These are phyloP conservation scores for Boletales sp. DNA, from an alignment of 768 basidiomycete species.

Conservation along the genomic window DNA sequence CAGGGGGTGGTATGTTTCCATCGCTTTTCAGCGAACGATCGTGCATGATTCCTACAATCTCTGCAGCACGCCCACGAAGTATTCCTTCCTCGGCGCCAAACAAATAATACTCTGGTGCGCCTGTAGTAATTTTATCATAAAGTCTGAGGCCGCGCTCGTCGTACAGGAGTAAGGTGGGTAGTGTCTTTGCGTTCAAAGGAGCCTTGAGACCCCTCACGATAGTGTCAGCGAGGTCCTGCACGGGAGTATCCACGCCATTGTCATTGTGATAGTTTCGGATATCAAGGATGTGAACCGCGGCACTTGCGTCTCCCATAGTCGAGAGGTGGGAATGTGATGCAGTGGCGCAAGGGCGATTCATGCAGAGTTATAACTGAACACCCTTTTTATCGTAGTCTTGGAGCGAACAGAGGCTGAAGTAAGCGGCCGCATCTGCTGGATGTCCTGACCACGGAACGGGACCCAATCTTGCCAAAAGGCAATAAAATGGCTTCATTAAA, in stretches of 20 bases:
- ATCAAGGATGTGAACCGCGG: conserved; percentile 19
- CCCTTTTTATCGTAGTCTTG: background rate
- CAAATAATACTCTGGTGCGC: conserved; percentile 82
- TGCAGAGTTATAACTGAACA: no score
- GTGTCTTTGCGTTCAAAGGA: conserved; percentile 50
- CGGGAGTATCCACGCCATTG: background rate
- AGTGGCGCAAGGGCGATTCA: background rate
- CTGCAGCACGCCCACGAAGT: conserved; percentile 62
- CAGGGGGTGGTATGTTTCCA: conserved; percentile 39
- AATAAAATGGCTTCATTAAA: no score
- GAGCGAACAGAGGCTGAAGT: conserved; percentile 7
- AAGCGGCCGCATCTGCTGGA: conserved; percentile 1
- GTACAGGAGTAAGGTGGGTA: conserved; percentile 86
- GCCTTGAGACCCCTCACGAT: conserved; percentile 55
- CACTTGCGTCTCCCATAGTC: conserved; percentile 19
- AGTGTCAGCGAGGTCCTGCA: conserved; percentile 38
- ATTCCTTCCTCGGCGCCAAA: conserved; percentile 88
- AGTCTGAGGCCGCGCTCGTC: conserved; percentile 80
- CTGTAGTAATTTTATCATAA: conserved; percentile 82
- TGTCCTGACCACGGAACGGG: no score
- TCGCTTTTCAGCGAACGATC: conserved; percentile 19
- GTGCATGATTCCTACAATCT: conserved; percentile 77
- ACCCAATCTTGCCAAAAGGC: no score
- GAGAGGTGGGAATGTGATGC: background rate
- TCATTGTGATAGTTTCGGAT: conserved; percentile 16